A percentile compares a stretch with the other conserved stretches of the same genome.
Evolutionary conservation across 345 rosid species (phyloP).

Genomic region (Citrus glauca): DNA sequence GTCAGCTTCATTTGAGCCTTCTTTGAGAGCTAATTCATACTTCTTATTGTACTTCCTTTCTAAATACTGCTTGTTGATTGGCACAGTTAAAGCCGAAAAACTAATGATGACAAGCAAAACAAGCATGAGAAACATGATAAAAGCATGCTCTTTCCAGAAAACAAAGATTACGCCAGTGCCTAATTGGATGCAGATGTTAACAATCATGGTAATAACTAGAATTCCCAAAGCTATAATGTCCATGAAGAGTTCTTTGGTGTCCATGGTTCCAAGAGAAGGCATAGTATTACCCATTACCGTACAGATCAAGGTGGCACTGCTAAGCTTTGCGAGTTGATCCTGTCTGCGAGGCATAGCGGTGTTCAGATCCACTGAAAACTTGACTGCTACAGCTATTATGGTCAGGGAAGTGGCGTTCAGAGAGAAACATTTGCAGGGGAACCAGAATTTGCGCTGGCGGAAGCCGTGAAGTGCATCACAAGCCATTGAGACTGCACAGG

Average conservation of each 20-base stretch:
- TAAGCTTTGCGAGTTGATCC: constrained; percentile 87
- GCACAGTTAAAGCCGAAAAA: constrained; percentile 58
- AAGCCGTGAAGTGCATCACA: constrained; percentile 59
- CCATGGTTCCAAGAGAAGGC: constrained; percentile 87
- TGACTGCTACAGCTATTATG: constrained; percentile 59
- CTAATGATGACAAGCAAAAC: constrained; percentile 47
- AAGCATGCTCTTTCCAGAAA: constrained; percentile 55
- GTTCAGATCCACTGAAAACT: constrained; percentile 85
- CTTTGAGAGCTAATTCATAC: constrained; percentile 48
- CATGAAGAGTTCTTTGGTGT: constrained; percentile 41
- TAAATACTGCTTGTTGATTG: constrained; percentile 43
- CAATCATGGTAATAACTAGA: constrained; percentile 64
- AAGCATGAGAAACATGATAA: constrained; percentile 54
- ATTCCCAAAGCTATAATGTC: constrained; percentile 70
- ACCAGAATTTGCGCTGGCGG: constrained; percentile 62
- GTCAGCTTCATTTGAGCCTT: constrained; percentile 34
- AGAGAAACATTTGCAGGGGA: constrained; percentile 65
- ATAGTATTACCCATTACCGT: constrained; percentile 75
- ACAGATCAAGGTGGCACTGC: constrained; percentile 71
- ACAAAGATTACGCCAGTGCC: constrained; percentile 73
- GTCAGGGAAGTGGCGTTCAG: constrained; percentile 84
- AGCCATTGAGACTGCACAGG: constrained; percentile 72
- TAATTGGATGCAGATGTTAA: constrained; percentile 67
- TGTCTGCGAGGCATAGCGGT: constrained; percentile 79
- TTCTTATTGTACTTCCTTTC: constrained; percentile 61